Base-by-base conservation (phyloP, 306 rosid genomes). In the Coriaria nepalensis region DNA sequence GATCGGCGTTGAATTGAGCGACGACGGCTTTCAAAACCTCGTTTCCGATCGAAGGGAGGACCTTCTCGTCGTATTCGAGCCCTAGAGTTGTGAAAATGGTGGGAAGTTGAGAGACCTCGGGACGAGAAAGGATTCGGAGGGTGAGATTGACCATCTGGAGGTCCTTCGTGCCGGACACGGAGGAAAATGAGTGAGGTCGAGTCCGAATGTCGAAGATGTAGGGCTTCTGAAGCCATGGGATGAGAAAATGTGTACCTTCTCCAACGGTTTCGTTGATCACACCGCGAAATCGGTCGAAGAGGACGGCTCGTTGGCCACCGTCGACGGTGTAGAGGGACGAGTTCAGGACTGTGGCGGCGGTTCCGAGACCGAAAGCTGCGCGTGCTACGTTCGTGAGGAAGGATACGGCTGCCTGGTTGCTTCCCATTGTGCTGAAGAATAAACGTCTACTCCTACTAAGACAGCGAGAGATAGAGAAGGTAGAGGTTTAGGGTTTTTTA, bases 141-240 rank as follows among this genome's bases (percentile, higher is more conserved):
- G 86, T 76, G 38, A 88, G 94, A 35, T 82, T 77, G 0, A 86
- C 96, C 96, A 86, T 86, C 59, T 82, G 96, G 10, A 86, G 86
- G 9, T 86, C 96, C 43, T 86, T 86, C 6, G 96, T 86, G 20
- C 96, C 96, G 8, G 96, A 86, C 40, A 82, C 10, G 10, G 96
- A 86, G 33, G 94, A 79, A 76, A 86, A 86, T 9, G 86, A 79
- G 66, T 86, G 94, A 14, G 96, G 90, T 2, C 86, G 65, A 7
- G 96, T 86, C 4, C 96, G 81, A 49, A 86, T 86, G 50, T 88
- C 97, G 58, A 88, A 88, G 57, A 88, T 66, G 77, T 72, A 88
- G 13, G 95, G 95, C 62, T 88, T 88, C 53, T 88, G 97, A 15
- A 88, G 93, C 97, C 97, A 84, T 6, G 97, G 97, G 61, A 84